Evolutionary conservation across 257 asterid species (phyloP).

Genomic region (Jasminum sambac): DNA sequence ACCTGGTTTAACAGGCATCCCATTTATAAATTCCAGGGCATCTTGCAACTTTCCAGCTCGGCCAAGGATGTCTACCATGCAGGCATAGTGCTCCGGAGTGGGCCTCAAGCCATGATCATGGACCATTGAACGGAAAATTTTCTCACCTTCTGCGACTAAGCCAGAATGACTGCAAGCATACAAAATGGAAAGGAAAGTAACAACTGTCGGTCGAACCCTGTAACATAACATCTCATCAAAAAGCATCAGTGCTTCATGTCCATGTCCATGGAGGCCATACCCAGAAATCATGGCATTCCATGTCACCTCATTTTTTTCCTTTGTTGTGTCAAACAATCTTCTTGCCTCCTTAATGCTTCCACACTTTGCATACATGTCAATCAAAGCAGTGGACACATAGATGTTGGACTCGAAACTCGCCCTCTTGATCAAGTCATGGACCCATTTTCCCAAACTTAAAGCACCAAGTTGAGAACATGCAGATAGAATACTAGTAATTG

Average conservation of each 20-base stretch:
- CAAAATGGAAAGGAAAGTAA: constrained; percentile 64
- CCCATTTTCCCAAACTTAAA: constrained; percentile 77
- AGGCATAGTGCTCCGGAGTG: constrained; percentile 73
- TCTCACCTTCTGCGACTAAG: constrained; percentile 77
- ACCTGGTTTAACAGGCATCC: constrained; percentile 69
- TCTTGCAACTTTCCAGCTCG: constrained; percentile 71
- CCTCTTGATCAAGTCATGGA: constrained; percentile 60
- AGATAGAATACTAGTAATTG: constrained; percentile 78
- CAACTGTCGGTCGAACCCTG: constrained; percentile 58
- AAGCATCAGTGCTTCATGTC: constrained; percentile 58
- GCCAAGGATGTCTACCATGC: constrained; percentile 92
- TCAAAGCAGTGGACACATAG: constrained; percentile 70
- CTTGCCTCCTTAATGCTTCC: constrained; percentile 75
- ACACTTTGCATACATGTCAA: constrained; percentile 89
- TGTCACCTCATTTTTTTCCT: constrained; percentile 71
- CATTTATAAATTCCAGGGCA: constrained; percentile 58
- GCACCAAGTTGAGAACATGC: constrained; percentile 94
- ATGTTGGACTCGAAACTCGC: constrained; percentile 59
- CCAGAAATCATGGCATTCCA: constrained; percentile 93
- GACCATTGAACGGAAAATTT: constrained; percentile 58
- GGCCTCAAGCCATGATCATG: constrained; percentile 58
- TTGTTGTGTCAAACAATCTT: constrained; percentile 50
- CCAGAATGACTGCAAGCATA: constrained; percentile 96
- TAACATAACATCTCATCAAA: constrained; percentile 54
- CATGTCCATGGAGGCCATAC: constrained; percentile 84